phyloP scores from a whole-genome alignment of 495 filamentous ascomycete genomes.

The Penicillium bovifimosum region DNA sequence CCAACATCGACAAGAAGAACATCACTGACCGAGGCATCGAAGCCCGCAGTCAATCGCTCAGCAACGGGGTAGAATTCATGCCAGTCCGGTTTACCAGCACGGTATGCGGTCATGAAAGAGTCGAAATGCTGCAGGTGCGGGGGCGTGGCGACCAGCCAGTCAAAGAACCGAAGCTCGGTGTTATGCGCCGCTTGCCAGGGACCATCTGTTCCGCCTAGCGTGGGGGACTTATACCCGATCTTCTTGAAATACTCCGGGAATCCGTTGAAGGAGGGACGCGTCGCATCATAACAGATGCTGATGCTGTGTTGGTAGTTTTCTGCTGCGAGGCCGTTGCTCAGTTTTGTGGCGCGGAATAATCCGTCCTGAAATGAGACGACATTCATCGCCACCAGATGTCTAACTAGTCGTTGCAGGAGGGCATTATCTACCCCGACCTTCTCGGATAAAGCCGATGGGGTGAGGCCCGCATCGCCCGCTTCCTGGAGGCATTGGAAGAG shows the following conservation, averaged over 20 bases:
- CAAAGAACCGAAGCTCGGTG: conserved; percentile 23
- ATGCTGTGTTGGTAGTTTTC: conserved; percentile 25
- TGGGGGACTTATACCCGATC: conserved; percentile 24
- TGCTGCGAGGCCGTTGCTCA: conserved; percentile 23
- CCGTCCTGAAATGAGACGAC: conserved; percentile 16
- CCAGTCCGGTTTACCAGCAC: conserved; percentile 41
- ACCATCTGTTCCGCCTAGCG: conserved; percentile 17
- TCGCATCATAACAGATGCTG: conserved; percentile 22
- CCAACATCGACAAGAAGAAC: conserved; percentile 53
- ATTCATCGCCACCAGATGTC: conserved; percentile 26
- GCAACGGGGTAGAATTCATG: conserved; percentile 46
- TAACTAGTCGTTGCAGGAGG: conserved; percentile 21
- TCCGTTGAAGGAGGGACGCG: conserved; percentile 21
- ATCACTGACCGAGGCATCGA: conserved; percentile 11
- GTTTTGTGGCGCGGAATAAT: conserved; percentile 13
- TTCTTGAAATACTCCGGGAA: conserved; percentile 28
- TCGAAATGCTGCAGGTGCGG: conserved; percentile 20
- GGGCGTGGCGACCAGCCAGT: conserved; percentile 22
- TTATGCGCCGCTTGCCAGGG: conserved; percentile 29
- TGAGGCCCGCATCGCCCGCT: conserved; percentile 20
- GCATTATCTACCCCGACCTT: conserved; percentile 24
- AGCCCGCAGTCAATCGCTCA: conserved; percentile 23
- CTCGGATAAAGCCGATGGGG: conserved; percentile 15
- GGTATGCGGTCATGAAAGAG: conserved; percentile 40
- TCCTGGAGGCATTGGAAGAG: conserved; percentile 32